A percentile compares a stretch with the other conserved stretches of the same genome.
phyloP scores from a whole-genome alignment of 768 basidiomycete genomes.

The Mycena pura region DNA sequence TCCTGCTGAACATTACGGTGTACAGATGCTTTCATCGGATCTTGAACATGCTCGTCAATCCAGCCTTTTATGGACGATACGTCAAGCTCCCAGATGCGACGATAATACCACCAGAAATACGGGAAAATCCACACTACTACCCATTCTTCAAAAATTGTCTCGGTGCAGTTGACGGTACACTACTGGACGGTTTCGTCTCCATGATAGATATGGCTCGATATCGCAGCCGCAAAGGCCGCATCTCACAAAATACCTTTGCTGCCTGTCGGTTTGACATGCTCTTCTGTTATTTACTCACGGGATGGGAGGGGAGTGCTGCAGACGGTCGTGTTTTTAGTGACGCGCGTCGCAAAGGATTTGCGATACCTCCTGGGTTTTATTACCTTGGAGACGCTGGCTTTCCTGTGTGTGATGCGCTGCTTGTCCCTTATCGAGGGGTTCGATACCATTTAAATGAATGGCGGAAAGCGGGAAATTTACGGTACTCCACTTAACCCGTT shows the following conservation, averaged over 20 bases:
- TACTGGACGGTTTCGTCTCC: slow-evolving; percentile 21
- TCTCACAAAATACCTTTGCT: slow-evolving; percentile 43
- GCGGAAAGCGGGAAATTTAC: slow-evolving; percentile 10
- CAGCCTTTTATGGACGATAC: slow-evolving; percentile 17
- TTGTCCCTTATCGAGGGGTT: slow-evolving; percentile 36
- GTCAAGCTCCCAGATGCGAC: slow-evolving; percentile 21
- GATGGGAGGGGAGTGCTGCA: slow-evolving; percentile 45
- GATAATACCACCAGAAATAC: slow-evolving; percentile 25
- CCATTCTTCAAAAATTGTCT: slow-evolving; percentile 35
- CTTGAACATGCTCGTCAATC: slow-evolving; percentile 27
- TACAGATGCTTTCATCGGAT: slow-evolving; percentile 28
- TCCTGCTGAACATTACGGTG: no score
- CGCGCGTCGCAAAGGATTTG: slow-evolving; percentile 26
- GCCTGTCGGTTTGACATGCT: slow-evolving; percentile 34
- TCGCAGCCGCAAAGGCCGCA: slow-evolving; percentile 28
- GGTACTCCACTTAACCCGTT: background rate
- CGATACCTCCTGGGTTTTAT: slow-evolving; percentile 27
- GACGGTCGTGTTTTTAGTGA: slow-evolving; percentile 37
- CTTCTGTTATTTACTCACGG: slow-evolving; percentile 40
- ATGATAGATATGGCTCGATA: slow-evolving; percentile 17
- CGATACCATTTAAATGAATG: slow-evolving; percentile 36
- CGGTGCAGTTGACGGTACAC: slow-evolving; percentile 37
- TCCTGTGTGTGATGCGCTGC: slow-evolving; percentile 30
- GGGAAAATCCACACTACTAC: slow-evolving; percentile 28
- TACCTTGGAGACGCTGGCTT: slow-evolving; percentile 35